These are phyloP conservation scores for Diphasiastrum complanatum DNA, from an alignment of 83 land plant genomes.

Conservation along the genomic window DNA sequence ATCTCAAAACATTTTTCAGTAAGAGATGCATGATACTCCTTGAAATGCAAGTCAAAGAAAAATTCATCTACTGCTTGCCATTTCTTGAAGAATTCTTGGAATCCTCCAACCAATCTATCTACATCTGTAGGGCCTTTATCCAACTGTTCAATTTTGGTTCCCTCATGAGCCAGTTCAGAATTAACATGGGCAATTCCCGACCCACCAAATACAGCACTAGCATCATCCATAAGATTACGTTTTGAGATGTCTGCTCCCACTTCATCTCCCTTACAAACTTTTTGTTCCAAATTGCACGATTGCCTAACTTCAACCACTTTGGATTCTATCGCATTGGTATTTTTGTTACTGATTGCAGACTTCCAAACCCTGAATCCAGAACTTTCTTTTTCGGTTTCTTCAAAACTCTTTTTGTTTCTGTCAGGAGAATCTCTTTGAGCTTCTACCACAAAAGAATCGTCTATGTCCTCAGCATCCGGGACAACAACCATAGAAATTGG, in stretches of 20 bases:
- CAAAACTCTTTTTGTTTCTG: too few relatives aligned
- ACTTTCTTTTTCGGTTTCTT: too few relatives aligned
- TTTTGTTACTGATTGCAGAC: too few relatives aligned
- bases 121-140: slow-evolving; percentile 66
- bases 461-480: background rate
- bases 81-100: slow-evolving; percentile 55
- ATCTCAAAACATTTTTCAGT: slow-evolving; percentile 46
- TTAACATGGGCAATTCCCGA: slow-evolving; percentile 18
- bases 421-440: background rate
- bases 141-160: background rate
- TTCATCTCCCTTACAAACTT: slow-evolving; percentile 1
- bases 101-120: slow-evolving; percentile 50
- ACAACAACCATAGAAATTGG: slow-evolving; percentile 19
- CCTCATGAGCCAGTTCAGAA: background rate
- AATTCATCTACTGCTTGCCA: slow-evolving; percentile 59
- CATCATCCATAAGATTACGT: background rate
- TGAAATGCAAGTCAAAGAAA: slow-evolving; percentile 74
- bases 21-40: slow-evolving; percentile 25
- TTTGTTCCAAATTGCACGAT: background rate
- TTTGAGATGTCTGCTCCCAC: background rate
- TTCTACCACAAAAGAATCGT: background rate
- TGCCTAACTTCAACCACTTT: background rate
- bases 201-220: slow-evolving; percentile 20
- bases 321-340: too few relatives aligned
- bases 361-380: too few relatives aligned